phyloP scores from a whole-genome alignment of 306 rosid genomes.

The Ormosia semicastrata region DNA sequence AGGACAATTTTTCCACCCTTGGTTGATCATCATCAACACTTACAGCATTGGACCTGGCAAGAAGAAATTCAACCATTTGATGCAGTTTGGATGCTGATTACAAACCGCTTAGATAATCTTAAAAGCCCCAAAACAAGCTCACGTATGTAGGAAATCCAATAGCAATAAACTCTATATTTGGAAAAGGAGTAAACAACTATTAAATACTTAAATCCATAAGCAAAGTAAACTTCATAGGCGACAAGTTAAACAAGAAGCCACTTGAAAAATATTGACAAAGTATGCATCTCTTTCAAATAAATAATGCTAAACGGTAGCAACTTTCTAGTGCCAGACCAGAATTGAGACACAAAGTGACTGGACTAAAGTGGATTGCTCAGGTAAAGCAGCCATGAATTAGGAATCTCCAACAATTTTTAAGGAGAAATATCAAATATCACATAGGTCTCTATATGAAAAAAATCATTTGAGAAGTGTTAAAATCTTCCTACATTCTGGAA shows the following conservation, averaged over 20 bases:
- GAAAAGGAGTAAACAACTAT: not conserved
- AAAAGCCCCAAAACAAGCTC: slow-evolving; percentile 13
- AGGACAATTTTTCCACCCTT: slow-evolving; percentile 61
- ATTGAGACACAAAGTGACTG: not conserved
- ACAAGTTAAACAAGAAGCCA: slow-evolving; percentile 15
- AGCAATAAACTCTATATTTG: not conserved
- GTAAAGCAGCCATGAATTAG: not conserved
- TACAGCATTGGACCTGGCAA: slow-evolving; percentile 49
- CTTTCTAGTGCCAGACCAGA: not conserved
- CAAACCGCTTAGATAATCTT: not conserved
- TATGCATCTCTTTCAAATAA: not conserved
- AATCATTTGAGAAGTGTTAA: not conserved
- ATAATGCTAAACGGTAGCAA: not conserved
- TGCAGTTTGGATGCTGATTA: not conserved
- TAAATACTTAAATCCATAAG: not conserved
- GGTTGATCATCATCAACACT: slow-evolving; percentile 58
- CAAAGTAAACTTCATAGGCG: not conserved
- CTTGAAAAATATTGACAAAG: not conserved
- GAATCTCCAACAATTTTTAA: not conserved
- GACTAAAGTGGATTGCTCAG: slow-evolving; percentile 7
- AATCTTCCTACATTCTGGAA: not conserved
- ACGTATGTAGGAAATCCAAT: slow-evolving; percentile 5
- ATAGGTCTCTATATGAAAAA: not conserved
- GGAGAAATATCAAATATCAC: not conserved
- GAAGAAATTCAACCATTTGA: slow-evolving; percentile 25